Evolutionary conservation across 169 alveolate species (phyloP).

Genomic region (Cryptosporidium felis): DNA sequence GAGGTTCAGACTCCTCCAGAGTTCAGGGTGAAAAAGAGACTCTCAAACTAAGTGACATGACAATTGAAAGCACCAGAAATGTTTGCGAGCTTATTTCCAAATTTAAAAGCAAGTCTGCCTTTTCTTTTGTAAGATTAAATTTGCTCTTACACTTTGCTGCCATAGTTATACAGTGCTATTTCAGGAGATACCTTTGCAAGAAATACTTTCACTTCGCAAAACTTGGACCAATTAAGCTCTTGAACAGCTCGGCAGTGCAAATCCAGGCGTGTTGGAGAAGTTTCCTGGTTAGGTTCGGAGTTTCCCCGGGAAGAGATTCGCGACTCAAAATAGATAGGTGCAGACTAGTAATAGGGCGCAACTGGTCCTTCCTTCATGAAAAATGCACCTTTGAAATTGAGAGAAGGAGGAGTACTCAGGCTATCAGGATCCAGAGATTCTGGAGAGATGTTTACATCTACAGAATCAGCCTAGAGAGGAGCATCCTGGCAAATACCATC

Average conservation of each 20-base stretch:
- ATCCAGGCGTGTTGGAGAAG: conserved; percentile 71
- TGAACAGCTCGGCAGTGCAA: conserved; percentile 45
- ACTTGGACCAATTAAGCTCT: conserved; percentile 31
- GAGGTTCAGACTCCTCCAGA: no score
- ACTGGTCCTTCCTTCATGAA: conserved; percentile 32
- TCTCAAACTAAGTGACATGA: background rate
- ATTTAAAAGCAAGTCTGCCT: conserved; percentile 39
- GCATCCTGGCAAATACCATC: conserved; percentile 7
- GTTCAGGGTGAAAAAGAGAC: no score
- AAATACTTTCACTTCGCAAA: conserved; percentile 16
- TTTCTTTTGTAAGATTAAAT: conserved; percentile 28
- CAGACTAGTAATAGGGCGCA: background rate
- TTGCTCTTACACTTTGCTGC: conserved; percentile 63
- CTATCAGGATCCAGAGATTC: conserved; percentile 15
- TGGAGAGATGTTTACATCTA: conserved; percentile 17
- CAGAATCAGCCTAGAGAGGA: background rate
- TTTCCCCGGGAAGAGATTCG: background rate
- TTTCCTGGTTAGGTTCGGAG: conserved; percentile 42
- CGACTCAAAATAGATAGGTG: background rate
- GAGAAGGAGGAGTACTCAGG: conserved; percentile 26
- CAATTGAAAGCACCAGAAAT: background rate
- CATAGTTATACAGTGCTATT: conserved; percentile 61
- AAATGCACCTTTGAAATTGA: background rate
- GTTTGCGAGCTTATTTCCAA: background rate
- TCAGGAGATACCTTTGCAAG: conserved; percentile 37